Conservation (phyloP, 257 asterid genomes). For the Euphrasia confusa region DNA sequence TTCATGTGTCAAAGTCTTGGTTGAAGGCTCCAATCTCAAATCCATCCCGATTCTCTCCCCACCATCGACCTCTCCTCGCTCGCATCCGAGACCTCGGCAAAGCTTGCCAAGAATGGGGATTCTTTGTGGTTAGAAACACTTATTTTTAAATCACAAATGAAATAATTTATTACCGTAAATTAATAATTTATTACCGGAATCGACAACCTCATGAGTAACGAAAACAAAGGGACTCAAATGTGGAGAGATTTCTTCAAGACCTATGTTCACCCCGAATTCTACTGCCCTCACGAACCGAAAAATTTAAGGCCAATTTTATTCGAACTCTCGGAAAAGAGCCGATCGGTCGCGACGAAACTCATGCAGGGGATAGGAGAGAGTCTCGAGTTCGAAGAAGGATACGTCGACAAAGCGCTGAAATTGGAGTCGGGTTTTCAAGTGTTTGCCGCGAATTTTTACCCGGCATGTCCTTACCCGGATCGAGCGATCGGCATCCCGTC, state of each 20-base stretch:
- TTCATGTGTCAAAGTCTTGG: constrained; percentile 28
- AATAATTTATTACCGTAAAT: too few species aligned
- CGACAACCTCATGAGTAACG: constrained; percentile 15
- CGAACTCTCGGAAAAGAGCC: constrained; percentile 29
- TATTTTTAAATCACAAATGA: neutral
- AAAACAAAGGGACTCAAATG: constrained; percentile 25
- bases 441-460: constrained; percentile 38
- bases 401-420: constrained; percentile 24
- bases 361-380: constrained; percentile 33
- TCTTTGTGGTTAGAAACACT: constrained; percentile 29
- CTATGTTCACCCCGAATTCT: constrained; percentile 40
- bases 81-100: constrained; percentile 35
- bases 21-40: constrained; percentile 29
- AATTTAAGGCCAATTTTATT: constrained; percentile 21
- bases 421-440: constrained; percentile 39
- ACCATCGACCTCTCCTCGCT: constrained; percentile 39
- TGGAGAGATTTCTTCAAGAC: constrained; percentile 48
- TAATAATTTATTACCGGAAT: neutral
- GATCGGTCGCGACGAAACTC: constrained; percentile 25
- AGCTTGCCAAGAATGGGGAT: constrained; percentile 66
- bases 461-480: constrained; percentile 49
- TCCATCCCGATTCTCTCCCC: constrained; percentile 48
- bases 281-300: constrained; percentile 40
- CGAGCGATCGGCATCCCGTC: constrained; percentile 50
- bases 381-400: constrained; percentile 32